phyloP scores from a whole-genome alignment of 2,329 filamentous ascomycete species.

The Monosporascus sp. region DNA sequence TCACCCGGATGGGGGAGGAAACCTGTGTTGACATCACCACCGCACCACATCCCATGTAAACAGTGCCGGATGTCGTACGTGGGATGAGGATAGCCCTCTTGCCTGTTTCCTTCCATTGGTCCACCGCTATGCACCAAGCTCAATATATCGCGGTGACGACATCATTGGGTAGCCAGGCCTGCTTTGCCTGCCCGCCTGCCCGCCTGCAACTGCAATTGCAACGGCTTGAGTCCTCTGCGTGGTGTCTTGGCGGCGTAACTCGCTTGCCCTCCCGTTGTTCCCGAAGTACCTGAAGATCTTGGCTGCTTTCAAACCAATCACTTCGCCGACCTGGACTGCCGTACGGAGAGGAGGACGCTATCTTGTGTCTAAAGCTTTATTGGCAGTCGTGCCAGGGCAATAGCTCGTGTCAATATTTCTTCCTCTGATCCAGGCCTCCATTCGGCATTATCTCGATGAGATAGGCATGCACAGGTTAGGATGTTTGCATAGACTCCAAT shows the following conservation, averaged over 20 bases:
- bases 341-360: slow-evolving; percentile 4
- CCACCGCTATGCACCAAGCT: background rate
- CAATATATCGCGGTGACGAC: background rate
- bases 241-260: background rate
- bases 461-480: slow-evolving; percentile 1
- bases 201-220: background rate
- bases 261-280: slow-evolving; percentile 16
- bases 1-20: no score
- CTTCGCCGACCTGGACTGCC: slow-evolving; percentile 5
- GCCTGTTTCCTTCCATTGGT: background rate
- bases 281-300: slow-evolving; percentile 26
- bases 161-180: background rate
- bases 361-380: slow-evolving; percentile 4
- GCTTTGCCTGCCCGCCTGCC: background rate
- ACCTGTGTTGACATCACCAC: no score
- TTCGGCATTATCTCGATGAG: slow-evolving; percentile 7
- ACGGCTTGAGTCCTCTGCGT: background rate
- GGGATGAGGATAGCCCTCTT: background rate
- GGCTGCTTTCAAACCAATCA: slow-evolving; percentile 17
- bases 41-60: background rate
- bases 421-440: slow-evolving; percentile 9
- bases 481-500: slow-evolving; percentile 11
- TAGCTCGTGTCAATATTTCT: slow-evolving; percentile 7
- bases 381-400: slow-evolving; percentile 4
- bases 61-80: background rate